A percentile compares a stretch with the other conserved stretches of the same genome.
phyloP scores from a whole-genome alignment of 106 monocot genomes.

The Platanthera zijinensis region DNA sequence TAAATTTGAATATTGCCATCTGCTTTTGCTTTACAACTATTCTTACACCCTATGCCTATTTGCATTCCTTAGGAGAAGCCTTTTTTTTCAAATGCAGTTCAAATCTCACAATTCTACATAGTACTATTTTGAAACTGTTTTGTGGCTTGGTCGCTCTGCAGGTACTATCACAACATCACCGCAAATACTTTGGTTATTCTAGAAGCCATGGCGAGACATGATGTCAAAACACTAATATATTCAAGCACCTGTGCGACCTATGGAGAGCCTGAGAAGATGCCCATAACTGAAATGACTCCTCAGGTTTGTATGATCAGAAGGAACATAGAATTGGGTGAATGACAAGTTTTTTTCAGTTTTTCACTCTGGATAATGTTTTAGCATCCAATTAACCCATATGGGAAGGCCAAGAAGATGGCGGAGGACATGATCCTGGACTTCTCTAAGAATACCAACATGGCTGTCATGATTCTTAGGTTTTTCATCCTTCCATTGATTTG shows the following conservation, averaged over 20 bases:
- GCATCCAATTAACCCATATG: conserved; percentile 31
- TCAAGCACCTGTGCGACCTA: conserved; percentile 34
- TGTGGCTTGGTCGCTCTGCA: neutral
- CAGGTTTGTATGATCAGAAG: conserved; percentile 14
- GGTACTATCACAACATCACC: conserved; percentile 38
- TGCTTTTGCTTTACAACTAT: neutral
- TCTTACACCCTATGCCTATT: neutral
- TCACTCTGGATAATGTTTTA: neutral
- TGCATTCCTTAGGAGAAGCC: no score
- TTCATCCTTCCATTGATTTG: neutral
- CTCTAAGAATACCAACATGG: conserved; percentile 26
- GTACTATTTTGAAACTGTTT: neutral
- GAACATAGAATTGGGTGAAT: neutral
- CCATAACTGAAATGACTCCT: conserved; percentile 28
- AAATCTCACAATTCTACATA: neutral
- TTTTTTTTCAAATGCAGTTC: no score
- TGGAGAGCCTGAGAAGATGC: conserved; percentile 31
- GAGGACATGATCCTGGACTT: conserved; percentile 35
- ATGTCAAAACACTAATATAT: conserved; percentile 29
- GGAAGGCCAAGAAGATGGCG: conserved; percentile 35
- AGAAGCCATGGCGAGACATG: conserved; percentile 22
- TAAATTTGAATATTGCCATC: conserved; percentile 1
- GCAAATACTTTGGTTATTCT: conserved; percentile 29
- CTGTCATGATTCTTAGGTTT: conserved; percentile 31
- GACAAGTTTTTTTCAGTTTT: neutral